phyloP scores from a whole-genome alignment of 371 early-diverging fungal species.

The Rhizomucor pusillus region DNA sequence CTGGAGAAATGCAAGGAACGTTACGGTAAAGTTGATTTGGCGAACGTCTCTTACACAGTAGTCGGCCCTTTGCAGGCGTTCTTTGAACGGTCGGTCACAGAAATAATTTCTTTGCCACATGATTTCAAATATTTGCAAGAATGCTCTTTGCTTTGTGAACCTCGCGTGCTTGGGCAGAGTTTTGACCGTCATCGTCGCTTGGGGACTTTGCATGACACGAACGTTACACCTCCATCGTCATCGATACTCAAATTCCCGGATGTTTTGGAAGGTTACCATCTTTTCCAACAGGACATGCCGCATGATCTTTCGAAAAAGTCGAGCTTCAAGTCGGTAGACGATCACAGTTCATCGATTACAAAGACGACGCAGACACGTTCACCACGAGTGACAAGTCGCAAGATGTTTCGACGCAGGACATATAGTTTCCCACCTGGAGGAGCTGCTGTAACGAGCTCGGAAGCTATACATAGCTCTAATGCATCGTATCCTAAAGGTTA shows the following conservation, averaged over 20 bases:
- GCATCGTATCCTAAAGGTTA: conserved; percentile 3
- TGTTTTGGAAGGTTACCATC: conserved; percentile 32
- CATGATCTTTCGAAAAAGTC: conserved; percentile 9
- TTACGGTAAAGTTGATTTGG: not conserved
- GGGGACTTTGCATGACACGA: conserved; percentile 13
- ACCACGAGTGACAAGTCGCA: conserved; percentile 15
- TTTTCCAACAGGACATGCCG: conserved; percentile 22
- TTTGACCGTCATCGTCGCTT: conserved; percentile 26
- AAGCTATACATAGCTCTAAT: no score
- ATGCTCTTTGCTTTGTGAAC: conserved; percentile 59
- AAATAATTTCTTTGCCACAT: conserved; percentile 39
- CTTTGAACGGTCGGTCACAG: conserved; percentile 39
- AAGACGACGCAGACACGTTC: conserved; percentile 1
- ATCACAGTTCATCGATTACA: not conserved
- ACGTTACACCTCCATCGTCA: conserved; percentile 28
- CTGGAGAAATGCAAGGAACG: conserved; percentile 22
- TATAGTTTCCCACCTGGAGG: conserved; percentile 41
- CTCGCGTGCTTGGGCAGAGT: conserved; percentile 52
- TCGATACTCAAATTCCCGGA: conserved; percentile 45
- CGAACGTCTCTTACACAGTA: conserved; percentile 2
- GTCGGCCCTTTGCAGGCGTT: conserved; percentile 40
- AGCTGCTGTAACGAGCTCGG: not conserved
- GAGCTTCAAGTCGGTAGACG: not conserved
- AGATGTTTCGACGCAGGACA: conserved; percentile 28
- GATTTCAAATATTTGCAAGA: conserved; percentile 48